phyloP scores from a whole-genome alignment of 345 rosid species.

The Erodium maritimum region DNA sequence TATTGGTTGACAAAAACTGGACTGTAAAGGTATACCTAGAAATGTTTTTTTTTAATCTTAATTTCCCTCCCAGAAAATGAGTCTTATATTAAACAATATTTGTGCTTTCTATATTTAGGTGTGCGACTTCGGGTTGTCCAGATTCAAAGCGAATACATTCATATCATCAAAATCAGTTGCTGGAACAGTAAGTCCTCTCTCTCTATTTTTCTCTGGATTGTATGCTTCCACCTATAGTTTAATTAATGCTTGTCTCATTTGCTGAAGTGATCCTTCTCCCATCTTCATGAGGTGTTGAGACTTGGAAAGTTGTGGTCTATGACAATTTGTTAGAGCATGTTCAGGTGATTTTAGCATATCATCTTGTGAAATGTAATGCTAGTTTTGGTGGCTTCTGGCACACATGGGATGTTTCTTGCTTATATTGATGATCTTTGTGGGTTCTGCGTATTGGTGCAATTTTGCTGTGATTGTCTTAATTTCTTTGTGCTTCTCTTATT shows the following conservation, averaged over 20 bases:
- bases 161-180: slow-evolving; percentile 93
- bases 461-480: background rate
- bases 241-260: background rate
- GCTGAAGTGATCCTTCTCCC: background rate
- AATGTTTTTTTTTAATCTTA: background rate
- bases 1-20: slow-evolving; percentile 95
- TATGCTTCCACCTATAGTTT: background rate
- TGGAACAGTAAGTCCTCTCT: slow-evolving; percentile 64
- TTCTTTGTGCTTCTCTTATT: background rate
- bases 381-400: background rate
- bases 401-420: background rate
- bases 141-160: slow-evolving; percentile 84
- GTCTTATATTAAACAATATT: background rate
- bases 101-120: slow-evolving; percentile 35
- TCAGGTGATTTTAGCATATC: background rate
- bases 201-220: background rate
- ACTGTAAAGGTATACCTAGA: slow-evolving; percentile 57
- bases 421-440: background rate
- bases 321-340: background rate
- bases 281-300: background rate
- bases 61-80: background rate
- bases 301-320: no score
- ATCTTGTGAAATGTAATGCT: background rate
- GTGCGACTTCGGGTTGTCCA: slow-evolving; percentile 90
- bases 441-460: background rate